Base-by-base conservation (phyloP, 352 stramenopile species). In the Pythium aquatile region DNA sequence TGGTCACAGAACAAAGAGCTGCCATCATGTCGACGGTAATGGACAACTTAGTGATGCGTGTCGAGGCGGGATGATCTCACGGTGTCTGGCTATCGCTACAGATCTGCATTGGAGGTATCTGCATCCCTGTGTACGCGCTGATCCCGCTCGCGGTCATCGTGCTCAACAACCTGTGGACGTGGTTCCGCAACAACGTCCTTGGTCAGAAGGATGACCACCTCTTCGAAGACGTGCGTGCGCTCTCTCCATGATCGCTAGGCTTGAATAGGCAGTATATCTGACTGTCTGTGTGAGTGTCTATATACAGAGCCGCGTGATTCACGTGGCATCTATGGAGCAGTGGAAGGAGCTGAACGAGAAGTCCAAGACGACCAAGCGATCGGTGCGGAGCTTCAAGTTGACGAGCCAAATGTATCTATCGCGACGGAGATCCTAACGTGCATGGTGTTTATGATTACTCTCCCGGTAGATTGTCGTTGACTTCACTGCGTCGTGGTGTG, bases 401-500 rank as follows among this genome's bases (percentile, higher is more conserved):
- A 62, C 1, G 35, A 35, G 48, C 35, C 20, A 24, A 24, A 24
- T 10, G 1, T n/a, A 29, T 39, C 1, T 11, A 39, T 42, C 17
- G 5, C 29, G 28, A 44, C 11, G 11, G 7, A 47, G 44, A 17
- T 14, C 39, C 28, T n/a, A 20, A 37, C 1, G 11, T 13, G 37
- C 14, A n/a, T 65, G 37, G 37, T 4, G 29, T 48, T 49, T 17
- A 26, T 13, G n/a, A 33, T 44, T 49, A 24, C 20, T 24, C 20
- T 24, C 20, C 20, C 20, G 20, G 20, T 24, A 86, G 78, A 68
- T 91, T 28, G 79, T 96, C 4, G 82, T 97, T 56, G 87, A 96
- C 67, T 97, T 96, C 68, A 93, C 86, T 16, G 90, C 90, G 4
- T 84, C 87, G 28, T 97, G 90, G 88, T 97, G 90, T 52, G 83